Conservation (phyloP, 2,329 filamentous ascomycete genomes). For the Penicillium vulpinum region DNA sequence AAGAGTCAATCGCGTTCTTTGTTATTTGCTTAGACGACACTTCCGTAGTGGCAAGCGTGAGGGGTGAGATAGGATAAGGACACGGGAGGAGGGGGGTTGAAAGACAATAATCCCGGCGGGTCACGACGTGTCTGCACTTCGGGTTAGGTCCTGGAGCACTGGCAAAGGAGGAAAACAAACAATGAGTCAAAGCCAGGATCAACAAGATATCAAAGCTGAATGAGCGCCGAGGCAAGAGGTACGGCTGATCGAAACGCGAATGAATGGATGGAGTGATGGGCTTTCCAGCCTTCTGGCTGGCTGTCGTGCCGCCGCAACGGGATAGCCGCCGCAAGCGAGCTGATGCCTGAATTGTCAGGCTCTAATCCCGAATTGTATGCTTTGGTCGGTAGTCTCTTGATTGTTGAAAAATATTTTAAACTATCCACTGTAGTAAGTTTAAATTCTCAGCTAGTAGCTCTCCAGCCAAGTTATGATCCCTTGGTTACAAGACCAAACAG, state of each 20-base stretch:
- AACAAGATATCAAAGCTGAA: slow-evolving; percentile 13
- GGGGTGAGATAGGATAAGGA: slow-evolving; percentile 20
- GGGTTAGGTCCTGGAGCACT: slow-evolving; percentile 12
- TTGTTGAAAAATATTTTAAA: background rate
- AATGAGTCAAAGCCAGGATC: slow-evolving; percentile 8
- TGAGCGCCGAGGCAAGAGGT: slow-evolving; percentile 13
- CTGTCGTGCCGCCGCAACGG: slow-evolving; percentile 41
- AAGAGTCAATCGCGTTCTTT: slow-evolving; percentile 14
- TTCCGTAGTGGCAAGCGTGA: slow-evolving; percentile 11
- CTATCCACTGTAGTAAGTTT: background rate
- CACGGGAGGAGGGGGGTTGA: slow-evolving; percentile 24
- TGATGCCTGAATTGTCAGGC: slow-evolving; percentile 23
- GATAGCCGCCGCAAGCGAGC: slow-evolving; percentile 44
- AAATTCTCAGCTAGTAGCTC: background rate
- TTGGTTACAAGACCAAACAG: background rate
- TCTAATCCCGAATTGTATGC: background rate
- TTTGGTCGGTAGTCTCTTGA: background rate
- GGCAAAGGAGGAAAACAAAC: slow-evolving; percentile 10
- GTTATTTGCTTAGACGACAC: slow-evolving; percentile 6
- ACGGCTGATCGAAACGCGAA: slow-evolving; percentile 20
- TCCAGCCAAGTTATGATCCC: background rate
- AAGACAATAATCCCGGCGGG: slow-evolving; percentile 26
- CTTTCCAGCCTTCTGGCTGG: slow-evolving; percentile 40
- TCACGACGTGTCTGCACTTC: slow-evolving; percentile 21
- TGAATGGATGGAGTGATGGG: slow-evolving; percentile 35